Evolutionary conservation across 805 yeast genomes (phyloP).

Genomic region (Metschnikowia cubensis): DNA sequence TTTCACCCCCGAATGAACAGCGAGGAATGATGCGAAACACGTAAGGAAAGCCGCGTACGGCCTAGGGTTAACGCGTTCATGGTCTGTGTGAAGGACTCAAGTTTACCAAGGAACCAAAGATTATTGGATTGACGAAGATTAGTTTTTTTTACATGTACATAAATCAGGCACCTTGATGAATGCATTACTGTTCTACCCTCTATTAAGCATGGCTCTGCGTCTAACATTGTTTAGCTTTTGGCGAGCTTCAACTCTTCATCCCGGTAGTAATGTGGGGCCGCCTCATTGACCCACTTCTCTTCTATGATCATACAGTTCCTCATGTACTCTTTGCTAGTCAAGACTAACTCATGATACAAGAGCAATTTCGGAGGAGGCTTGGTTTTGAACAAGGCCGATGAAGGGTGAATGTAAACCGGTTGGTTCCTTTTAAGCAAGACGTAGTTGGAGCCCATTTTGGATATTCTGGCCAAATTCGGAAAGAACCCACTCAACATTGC

Average conservation of each 20-base stretch:
- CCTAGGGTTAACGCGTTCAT: neutral
- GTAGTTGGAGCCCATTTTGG: conserved; percentile 64
- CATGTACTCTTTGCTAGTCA: conserved; percentile 88
- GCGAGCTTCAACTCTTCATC: conserved; percentile 21
- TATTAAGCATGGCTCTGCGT: neutral
- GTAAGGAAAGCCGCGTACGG: conserved; percentile 1
- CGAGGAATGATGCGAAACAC: neutral
- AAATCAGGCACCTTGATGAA: neutral
- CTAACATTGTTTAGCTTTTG: neutral
- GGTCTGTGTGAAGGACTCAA: neutral
- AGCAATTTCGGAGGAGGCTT: conserved; percentile 74
- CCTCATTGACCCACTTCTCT: conserved; percentile 67
- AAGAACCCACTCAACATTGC: conserved; percentile 67
- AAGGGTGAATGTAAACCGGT: conserved; percentile 81
- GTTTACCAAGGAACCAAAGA: too few species aligned
- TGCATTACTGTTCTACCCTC: neutral
- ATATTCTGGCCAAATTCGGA: conserved; percentile 58
- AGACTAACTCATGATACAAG: conserved; percentile 76
- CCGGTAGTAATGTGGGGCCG: conserved; percentile 61
- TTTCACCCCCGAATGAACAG: neutral
- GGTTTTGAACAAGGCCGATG: conserved; percentile 60
- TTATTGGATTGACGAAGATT: too few species aligned
- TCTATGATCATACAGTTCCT: conserved; percentile 70
- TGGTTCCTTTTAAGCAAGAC: conserved; percentile 62
- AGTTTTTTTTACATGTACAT: too few species aligned